A percentile compares a stretch with the other conserved stretches of the same genome.
Evolutionary conservation across 306 rosid species (phyloP).

Genomic region (Echinosophora koreensis): DNA sequence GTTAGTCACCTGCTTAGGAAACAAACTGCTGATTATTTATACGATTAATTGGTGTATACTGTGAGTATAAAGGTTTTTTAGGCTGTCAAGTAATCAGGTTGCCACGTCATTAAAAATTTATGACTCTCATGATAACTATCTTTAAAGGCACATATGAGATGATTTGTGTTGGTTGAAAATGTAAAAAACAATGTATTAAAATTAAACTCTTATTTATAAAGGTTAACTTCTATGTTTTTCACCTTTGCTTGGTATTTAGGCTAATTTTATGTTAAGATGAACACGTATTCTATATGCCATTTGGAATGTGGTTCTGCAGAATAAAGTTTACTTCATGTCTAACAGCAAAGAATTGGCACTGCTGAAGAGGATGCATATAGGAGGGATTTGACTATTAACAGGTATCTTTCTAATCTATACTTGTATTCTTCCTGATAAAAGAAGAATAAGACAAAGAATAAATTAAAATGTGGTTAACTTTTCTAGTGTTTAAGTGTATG

Average conservation of each 20-base stretch:
- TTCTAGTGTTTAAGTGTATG: slow-evolving; percentile 18
- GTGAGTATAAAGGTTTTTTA: too few relatives aligned
- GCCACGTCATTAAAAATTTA: too few relatives aligned
- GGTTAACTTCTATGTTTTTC: slow-evolving; percentile 2
- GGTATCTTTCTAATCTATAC: slow-evolving; percentile 61
- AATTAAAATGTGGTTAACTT: neutral
- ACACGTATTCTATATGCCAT: slow-evolving; percentile 13
- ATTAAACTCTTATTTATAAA: neutral
- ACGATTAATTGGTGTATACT: too few relatives aligned
- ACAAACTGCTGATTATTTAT: neutral
- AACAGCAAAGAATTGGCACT: slow-evolving; percentile 89
- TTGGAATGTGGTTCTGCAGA: slow-evolving; percentile 33
- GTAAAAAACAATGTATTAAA: too few relatives aligned
- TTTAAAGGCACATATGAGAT: too few relatives aligned
- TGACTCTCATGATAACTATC: too few relatives aligned
- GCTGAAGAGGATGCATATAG: slow-evolving; percentile 94
- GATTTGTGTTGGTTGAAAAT: too few relatives aligned
- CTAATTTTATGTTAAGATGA: slow-evolving; percentile 34
- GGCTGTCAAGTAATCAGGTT: too few relatives aligned
- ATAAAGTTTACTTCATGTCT: slow-evolving; percentile 45
- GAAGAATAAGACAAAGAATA: neutral
- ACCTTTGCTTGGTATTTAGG: slow-evolving; percentile 7
- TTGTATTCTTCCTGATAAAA: neutral
- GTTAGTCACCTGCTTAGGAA: slow-evolving; percentile 12
- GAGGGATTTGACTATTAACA: slow-evolving; percentile 96